Base-by-base conservation (phyloP, 163 green algal species). In the Prototheca cutis region DNA sequence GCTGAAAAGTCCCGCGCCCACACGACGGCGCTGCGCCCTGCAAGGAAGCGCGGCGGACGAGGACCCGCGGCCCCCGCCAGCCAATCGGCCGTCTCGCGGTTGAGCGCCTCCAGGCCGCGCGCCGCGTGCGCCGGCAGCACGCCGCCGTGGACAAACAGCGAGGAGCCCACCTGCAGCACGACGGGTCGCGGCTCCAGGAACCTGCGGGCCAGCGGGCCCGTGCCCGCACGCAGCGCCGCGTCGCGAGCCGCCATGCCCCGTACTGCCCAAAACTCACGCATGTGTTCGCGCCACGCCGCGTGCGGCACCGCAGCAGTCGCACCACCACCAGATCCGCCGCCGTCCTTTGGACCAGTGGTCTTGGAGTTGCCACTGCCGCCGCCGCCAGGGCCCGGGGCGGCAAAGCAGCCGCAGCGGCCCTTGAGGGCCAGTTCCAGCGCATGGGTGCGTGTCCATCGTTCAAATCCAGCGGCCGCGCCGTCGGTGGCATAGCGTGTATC, bases 131-230 rank as follows among this genome's bases (percentile, higher is more conserved):
- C 40, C 0, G 87, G 88, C 67, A 95, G 80, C 32, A 96, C 61
- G n/a, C 91, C 92, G 18, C 87, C 89, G 63, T 97, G 90, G 29
- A 93, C 90, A 79, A 98, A 98, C 28, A 98, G 61, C 10, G 80
- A 92, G 64, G 70, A 81, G 49, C 87, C 33, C n/a, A 94, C 72
- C 61, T 90, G 83, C 53, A 95, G 78, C 25, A 89, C 81, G 3
- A 81, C 79, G 5, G 84, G 82, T 64, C 91, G 77, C 0, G 57
- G 64, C 1, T 86, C 85, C 3, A 96, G 74, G 76, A 96, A 96
- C 24, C 87, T 66, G 19, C 55, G 59, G 0, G 87, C 73, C 1
- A 95, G 49, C 13, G 72, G 67, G 4, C 83, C 82, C n/a, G 21
- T 34, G 27, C 82, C 82, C 18, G 78, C 68, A 30, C 25, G 21